phyloP scores from a whole-genome alignment of 257 asterid genomes.

The Solanum paucissectum region DNA sequence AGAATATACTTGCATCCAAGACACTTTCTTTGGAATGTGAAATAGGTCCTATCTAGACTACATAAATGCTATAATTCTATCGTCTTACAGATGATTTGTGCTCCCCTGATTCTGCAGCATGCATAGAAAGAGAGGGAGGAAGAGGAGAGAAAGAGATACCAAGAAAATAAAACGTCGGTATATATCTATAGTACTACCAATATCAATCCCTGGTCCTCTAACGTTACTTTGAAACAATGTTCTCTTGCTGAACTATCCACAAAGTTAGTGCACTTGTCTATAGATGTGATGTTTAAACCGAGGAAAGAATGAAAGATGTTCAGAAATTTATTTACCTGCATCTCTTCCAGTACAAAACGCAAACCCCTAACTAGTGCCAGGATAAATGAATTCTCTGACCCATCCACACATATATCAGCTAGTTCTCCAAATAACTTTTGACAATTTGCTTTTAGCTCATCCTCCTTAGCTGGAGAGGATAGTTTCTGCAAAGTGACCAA shows the following conservation, averaged over 20 bases:
- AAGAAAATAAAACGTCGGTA: background rate
- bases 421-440: conserved; percentile 50
- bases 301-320: background rate
- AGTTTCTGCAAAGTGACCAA: conserved; percentile 58
- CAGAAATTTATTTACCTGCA: conserved; percentile 49
- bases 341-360: conserved; percentile 73
- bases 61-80: background rate
- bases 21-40: background rate
- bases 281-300: background rate
- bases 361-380: conserved; percentile 65
- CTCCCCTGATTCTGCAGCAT: background rate
- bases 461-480: conserved; percentile 71
- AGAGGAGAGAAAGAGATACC: background rate
- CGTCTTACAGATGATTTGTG: background rate
- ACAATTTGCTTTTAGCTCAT: conserved; percentile 47
- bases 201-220: background rate
- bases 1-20: background rate
- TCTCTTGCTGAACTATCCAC: background rate
- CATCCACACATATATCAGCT: conserved; percentile 32
- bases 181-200: background rate
- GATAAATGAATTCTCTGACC: conserved; percentile 28
- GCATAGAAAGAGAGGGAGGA: background rate
- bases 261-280: background rate
- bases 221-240: background rate
- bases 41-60: background rate